Conservation (phyloP, 2,329 filamentous ascomycete species). For the Teratosphaeriaceae sp. region DNA sequence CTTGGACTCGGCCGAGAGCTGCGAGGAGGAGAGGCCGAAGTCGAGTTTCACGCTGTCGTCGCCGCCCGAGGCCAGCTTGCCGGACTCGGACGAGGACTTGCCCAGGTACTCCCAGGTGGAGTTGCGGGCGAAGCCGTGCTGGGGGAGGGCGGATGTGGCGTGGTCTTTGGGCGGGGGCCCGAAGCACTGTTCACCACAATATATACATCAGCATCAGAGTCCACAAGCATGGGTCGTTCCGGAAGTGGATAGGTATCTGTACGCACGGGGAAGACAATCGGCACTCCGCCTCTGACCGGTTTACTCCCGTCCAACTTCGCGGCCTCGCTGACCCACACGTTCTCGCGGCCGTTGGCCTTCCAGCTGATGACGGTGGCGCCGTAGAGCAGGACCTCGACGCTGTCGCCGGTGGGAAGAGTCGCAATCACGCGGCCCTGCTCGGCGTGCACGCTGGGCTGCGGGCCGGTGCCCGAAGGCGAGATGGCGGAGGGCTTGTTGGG, state of each 20-base stretch:
- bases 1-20: slow-evolving; percentile 61
- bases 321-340: slow-evolving; percentile 25
- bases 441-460: slow-evolving; percentile 71
- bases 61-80: slow-evolving; percentile 35
- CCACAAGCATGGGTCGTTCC: no score
- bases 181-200: slow-evolving; percentile 58
- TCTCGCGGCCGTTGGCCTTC: slow-evolving; percentile 63
- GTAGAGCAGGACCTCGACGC: slow-evolving; percentile 76
- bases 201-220: background rate
- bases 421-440: slow-evolving; percentile 70
- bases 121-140: slow-evolving; percentile 91
- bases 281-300: slow-evolving; percentile 84
- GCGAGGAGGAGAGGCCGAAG: slow-evolving; percentile 76
- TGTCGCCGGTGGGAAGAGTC: slow-evolving; percentile 77
- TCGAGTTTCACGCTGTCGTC: slow-evolving; percentile 83
- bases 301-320: slow-evolving; percentile 81
- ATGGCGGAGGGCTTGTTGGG: slow-evolving; percentile 74
- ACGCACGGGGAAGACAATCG: slow-evolving; percentile 84
- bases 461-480: slow-evolving; percentile 56
- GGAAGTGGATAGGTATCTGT: background rate
- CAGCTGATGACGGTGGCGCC: slow-evolving; percentile 91
- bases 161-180: slow-evolving; percentile 69
- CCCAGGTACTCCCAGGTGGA: slow-evolving; percentile 91
- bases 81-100: slow-evolving; percentile 65
- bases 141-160: slow-evolving; percentile 71